A percentile compares a stretch with the other conserved stretches of the same genome.
Evolutionary conservation across 2,329 filamentous ascomycete species (phyloP).

Genomic region (Diplodia corticola): DNA sequence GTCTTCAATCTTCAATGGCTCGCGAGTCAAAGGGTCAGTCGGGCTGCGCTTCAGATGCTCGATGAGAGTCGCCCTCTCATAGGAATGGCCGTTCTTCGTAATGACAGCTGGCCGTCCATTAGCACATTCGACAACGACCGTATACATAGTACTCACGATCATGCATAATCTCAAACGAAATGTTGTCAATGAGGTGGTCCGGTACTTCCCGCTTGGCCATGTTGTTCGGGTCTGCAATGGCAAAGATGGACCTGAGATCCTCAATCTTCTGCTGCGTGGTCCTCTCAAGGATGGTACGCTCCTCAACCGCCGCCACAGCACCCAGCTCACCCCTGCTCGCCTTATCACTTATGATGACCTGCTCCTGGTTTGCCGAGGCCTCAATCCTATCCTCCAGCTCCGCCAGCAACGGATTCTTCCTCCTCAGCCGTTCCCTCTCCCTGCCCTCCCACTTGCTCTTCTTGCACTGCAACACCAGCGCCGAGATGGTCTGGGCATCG

Average conservation of each 20-base stretch:
- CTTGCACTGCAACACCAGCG: conserved; percentile 75
- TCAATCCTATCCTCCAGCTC: conserved; percentile 55
- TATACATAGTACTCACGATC: conserved; percentile 52
- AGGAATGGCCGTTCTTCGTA: conserved; percentile 84
- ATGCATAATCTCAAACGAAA: conserved; percentile 71
- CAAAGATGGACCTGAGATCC: conserved; percentile 49
- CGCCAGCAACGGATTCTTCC: conserved; percentile 59
- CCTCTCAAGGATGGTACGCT: conserved; percentile 47
- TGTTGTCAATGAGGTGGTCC: conserved; percentile 75
- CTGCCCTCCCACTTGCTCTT: conserved; percentile 80
- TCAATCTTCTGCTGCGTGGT: conserved; percentile 45
- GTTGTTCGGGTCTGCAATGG: conserved; percentile 48
- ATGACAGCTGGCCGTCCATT: conserved; percentile 46
- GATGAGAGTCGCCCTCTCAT: conserved; percentile 81
- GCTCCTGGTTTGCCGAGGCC: conserved; percentile 35
- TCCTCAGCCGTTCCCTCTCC: conserved; percentile 62
- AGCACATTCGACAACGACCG: conserved; percentile 17
- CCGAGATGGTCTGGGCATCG: conserved; percentile 69
- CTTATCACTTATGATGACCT: conserved; percentile 42
- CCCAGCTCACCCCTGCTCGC: conserved; percentile 42
- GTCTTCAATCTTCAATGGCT: conserved; percentile 67
- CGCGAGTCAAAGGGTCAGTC: conserved; percentile 81
- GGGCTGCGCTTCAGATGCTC: conserved; percentile 77
- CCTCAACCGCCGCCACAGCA: conserved; percentile 48
- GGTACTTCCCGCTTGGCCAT: conserved; percentile 59